A percentile compares a stretch with the other conserved stretches of the same genome.
Conservation (phyloP, 179 eudicot species). For the Silene coronaria region DNA sequence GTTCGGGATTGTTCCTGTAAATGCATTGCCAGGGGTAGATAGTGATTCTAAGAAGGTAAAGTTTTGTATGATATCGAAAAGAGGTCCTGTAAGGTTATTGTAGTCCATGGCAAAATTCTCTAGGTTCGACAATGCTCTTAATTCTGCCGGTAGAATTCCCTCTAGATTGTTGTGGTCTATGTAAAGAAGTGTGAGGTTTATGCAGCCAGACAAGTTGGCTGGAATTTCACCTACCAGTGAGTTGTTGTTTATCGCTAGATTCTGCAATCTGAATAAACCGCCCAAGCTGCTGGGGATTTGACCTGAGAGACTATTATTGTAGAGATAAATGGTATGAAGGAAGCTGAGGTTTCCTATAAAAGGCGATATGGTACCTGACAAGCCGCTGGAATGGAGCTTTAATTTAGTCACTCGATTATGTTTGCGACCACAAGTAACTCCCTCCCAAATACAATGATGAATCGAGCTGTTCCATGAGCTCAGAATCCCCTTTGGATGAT, state of each 20-base stretch:
- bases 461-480: conserved; percentile 22
- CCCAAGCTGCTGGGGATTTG: conserved; percentile 20
- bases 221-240: conserved; percentile 24
- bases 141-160: conserved; percentile 19
- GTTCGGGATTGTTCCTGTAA: conserved; percentile 16
- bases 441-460: conserved; percentile 27
- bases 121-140: conserved; percentile 20
- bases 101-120: neutral
- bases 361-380: conserved; percentile 25
- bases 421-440: conserved; percentile 21
- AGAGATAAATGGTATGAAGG: neutral
- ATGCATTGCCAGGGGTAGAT: neutral
- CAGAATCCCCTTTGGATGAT: conserved; percentile 12
- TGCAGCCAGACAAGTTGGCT: conserved; percentile 22
- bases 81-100: conserved; percentile 16
- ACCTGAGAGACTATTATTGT: conserved; percentile 18
- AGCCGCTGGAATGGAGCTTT: neutral
- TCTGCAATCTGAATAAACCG: conserved; percentile 1
- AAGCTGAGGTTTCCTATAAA: conserved; percentile 22
- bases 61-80: conserved; percentile 12
- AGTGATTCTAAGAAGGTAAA: conserved; percentile 4
- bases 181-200: neutral
- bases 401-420: conserved; percentile 20
- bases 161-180: conserved; percentile 1
- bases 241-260: neutral